Conservation (phyloP, 495 filamentous ascomycete genomes). For the Penicillium macrosclerotiorum region DNA sequence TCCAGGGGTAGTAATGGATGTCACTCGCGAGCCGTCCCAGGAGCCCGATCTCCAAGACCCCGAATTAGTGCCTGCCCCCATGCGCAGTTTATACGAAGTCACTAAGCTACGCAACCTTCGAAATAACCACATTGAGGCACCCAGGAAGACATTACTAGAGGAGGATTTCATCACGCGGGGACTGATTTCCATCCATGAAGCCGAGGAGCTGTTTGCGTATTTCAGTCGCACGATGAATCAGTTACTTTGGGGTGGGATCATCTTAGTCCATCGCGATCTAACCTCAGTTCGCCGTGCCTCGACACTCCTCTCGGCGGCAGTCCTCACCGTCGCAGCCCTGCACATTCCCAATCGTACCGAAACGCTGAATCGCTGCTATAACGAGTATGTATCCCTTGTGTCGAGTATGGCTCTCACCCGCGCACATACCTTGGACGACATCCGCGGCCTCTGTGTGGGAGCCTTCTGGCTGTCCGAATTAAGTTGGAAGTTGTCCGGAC, state of each 20-base stretch:
- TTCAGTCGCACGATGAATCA: constrained; percentile 55
- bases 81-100: constrained; percentile 60
- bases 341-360: constrained; percentile 51
- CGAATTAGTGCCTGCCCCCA: constrained; percentile 52
- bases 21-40: constrained; percentile 52
- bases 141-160: constrained; percentile 45
- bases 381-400: constrained; percentile 52
- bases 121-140: constrained; percentile 43
- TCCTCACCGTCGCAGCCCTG: constrained; percentile 52
- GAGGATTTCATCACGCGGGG: constrained; percentile 54
- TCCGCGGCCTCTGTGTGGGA: constrained; percentile 51
- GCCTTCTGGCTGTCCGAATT: constrained; percentile 55
- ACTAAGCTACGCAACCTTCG: constrained; percentile 55
- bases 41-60: constrained; percentile 49
- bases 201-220: constrained; percentile 50
- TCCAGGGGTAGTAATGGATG: constrained; percentile 35
- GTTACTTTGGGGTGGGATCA: constrained; percentile 57
- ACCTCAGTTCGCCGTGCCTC: constrained; percentile 49
- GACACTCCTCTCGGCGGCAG: constrained; percentile 48
- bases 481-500: constrained; percentile 54
- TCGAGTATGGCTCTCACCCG: constrained; percentile 51
- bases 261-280: constrained; percentile 49
- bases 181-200: constrained; percentile 47
- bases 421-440: constrained; percentile 49
- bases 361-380: constrained; percentile 49